Evolutionary conservation across 2,329 filamentous ascomycete genomes (phyloP), one percentile per base, ranked within the genome.

Genomic region (Pseudofabraea citricarpa): DNA sequence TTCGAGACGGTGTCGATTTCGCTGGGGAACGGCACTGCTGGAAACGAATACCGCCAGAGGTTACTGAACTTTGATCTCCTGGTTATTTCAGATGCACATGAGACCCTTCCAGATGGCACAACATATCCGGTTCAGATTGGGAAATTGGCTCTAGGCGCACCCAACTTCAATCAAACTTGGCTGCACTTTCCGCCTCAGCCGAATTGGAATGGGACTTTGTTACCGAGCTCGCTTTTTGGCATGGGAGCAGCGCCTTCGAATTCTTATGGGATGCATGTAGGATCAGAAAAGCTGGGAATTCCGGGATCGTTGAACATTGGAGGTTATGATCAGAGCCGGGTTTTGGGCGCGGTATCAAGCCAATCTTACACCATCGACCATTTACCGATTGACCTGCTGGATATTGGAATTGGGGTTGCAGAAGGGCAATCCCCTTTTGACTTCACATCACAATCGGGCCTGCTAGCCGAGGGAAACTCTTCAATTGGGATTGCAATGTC

Each of bases 251-350:
- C 37, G 4, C 44, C 51, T 4, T 56, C 54, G n/a, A 51, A 52
- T 26, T 57, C 52, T 2, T 55, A 48, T 31, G 46, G 54, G 2
- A 37, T 57, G 32, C 54, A 57, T 32, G 47, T 57, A 35, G 54
- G 49, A 2, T 55, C 48, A 2, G 29, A 33, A 21, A 24, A 43
- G 2, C 13, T 50, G 29, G 43, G 35, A 1, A 51, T 56, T 24
- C 38, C 44, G 3, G 46, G 40, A 4, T 54, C 52, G 4, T 36
- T 56, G n/a, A 43, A 40, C 15, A 22, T 56, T 19, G 51, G 54
- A 16, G 52, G 55, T 10, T 56, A 46, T 26, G 54, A 57, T 23
- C 44, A 50, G 36, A 49, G 32, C 39, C 45, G 55, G 7, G 38
- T 36, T 18, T n/a, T 55, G 2, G 46, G 43, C 12, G 21, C 39